These are phyloP conservation scores for Amaranthus cruentus DNA, from an alignment of 148 eudicot species.

Conservation along the genomic window DNA sequence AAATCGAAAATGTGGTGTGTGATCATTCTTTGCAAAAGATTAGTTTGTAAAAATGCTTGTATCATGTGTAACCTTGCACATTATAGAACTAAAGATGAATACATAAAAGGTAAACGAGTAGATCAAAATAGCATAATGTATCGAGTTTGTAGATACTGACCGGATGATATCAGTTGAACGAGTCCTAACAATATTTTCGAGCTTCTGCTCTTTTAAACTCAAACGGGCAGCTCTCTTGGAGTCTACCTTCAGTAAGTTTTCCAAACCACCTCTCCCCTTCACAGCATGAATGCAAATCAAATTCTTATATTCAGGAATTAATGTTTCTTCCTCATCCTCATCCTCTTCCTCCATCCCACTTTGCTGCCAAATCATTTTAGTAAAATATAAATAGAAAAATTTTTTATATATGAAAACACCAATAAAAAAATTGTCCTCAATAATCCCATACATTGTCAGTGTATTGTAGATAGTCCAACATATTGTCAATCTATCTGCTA, in stretches of 20 bases:
- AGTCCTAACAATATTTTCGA: constrained; percentile 34
- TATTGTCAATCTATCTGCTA: too few relatives aligned
- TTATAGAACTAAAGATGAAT: too few relatives aligned
- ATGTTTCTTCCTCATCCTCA: constrained; percentile 31
- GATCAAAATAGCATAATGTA: background rate
- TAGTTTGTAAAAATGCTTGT: too few relatives aligned
- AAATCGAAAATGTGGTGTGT: background rate
- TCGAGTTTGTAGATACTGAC: constrained; percentile 23
- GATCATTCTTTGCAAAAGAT: too few relatives aligned
- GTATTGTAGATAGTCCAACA: too few relatives aligned
- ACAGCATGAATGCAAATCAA: constrained; percentile 56
- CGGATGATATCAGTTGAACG: constrained; percentile 38
- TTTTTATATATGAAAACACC: background rate
- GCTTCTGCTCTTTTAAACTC: constrained; percentile 53
- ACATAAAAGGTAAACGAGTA: background rate
- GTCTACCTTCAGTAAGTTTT: constrained; percentile 24
- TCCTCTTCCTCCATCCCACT: constrained; percentile 30
- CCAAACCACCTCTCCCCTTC: constrained; percentile 40
- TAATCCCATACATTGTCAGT: too few relatives aligned
- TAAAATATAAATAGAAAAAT: background rate
- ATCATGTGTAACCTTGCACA: too few relatives aligned
- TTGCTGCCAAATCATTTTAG: constrained; percentile 16
- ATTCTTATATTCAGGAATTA: constrained; percentile 32
- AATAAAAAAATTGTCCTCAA: too few relatives aligned
- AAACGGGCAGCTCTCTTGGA: constrained; percentile 39